Evolutionary conservation across 1,284 basidiomycete genomes (phyloP).

Genomic region (Puccinia hordei): DNA sequence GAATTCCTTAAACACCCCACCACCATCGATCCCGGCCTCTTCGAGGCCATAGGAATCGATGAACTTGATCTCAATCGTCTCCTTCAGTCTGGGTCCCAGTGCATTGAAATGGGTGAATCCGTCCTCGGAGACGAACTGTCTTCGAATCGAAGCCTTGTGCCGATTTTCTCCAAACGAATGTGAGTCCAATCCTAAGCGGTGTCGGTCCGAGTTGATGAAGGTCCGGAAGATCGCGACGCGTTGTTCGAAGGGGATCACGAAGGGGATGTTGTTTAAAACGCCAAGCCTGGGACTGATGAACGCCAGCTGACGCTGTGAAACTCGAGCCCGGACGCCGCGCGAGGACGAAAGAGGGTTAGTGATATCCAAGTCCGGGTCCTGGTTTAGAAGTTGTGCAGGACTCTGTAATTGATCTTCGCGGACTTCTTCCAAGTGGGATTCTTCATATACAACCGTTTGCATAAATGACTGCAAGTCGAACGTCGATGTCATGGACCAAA

Average conservation of each 20-base stretch:
- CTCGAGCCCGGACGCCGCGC: slow-evolving; percentile 50
- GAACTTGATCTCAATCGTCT: slow-evolving; percentile 80
- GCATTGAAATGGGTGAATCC: slow-evolving; percentile 75
- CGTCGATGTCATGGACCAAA: slow-evolving; percentile 76
- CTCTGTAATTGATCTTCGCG: slow-evolving; percentile 53
- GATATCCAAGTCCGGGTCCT: slow-evolving; percentile 37
- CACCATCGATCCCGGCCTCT: slow-evolving; percentile 92
- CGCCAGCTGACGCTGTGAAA: slow-evolving; percentile 73
- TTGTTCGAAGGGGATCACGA: slow-evolving; percentile 89
- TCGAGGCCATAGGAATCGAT: slow-evolving; percentile 82
- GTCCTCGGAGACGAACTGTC: slow-evolving; percentile 78
- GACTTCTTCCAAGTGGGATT: slow-evolving; percentile 55
- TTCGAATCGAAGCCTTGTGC: slow-evolving; percentile 68
- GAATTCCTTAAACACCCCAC: slow-evolving; percentile 97
- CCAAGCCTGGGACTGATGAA: slow-evolving; percentile 80
- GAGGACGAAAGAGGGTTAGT: slow-evolving; percentile 44
- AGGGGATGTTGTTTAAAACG: slow-evolving; percentile 92
- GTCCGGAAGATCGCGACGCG: slow-evolving; percentile 85
- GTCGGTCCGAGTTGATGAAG: slow-evolving; percentile 71
- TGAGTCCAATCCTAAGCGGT: slow-evolving; percentile 48
- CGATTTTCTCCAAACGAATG: slow-evolving; percentile 31
- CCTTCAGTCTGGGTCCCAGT: slow-evolving; percentile 74
- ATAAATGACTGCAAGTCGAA: slow-evolving; percentile 83
- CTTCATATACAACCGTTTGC: slow-evolving; percentile 77
- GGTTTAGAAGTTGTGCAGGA: slow-evolving; percentile 17